Base-by-base conservation (phyloP, 129 eudicot genomes). In the Pseudognaphalium luteoalbum region DNA sequence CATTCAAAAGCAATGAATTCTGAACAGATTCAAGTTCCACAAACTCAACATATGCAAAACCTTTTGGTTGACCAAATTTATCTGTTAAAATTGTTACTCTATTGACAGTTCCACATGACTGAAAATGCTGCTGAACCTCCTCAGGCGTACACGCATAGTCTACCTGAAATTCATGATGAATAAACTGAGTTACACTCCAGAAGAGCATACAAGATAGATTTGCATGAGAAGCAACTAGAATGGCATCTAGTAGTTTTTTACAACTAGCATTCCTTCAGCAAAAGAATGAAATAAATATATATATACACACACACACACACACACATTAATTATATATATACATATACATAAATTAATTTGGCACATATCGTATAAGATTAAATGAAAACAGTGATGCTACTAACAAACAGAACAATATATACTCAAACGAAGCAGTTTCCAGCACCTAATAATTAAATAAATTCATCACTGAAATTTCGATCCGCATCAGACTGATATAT, bases 41-140 rank as follows among this genome's bases (percentile, higher is more conserved):
- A 11, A 90, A 90, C 67, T 90, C 96, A 17, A 90, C 96, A 44
- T 90, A 90, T 22, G 96, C 96, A 76, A 83, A 88, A 22, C 92
- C 92, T 76, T 88, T 88, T 16, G 89, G 92, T 74, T 88, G 89
- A 54, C 92, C 89, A 75, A 82, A 88, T 75, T 88, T 88, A 80
- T 85, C 87, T 14, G 89, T 85, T 52, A 85, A 65, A 19, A 87
- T 87, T 8, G 91, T 87, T 65, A 87, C 91, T 63, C 91, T 73
- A 64, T 82, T 85, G 5, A 84, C 87, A 11, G 83, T 80, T 44
- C 92, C 92, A 78, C 92, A 88, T 11, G 88, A 83, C 73, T 85
- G 92, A 69, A 86, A 84, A 77, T 80, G 83, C 75, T 80, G 83
- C 74, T 80, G 83, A 73, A 80, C 83, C 62, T 80, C 83, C 32